A percentile compares a stretch with the other conserved stretches of the same genome.
phyloP scores from a whole-genome alignment of 306 rosid genomes.

The Corylus avellana region DNA sequence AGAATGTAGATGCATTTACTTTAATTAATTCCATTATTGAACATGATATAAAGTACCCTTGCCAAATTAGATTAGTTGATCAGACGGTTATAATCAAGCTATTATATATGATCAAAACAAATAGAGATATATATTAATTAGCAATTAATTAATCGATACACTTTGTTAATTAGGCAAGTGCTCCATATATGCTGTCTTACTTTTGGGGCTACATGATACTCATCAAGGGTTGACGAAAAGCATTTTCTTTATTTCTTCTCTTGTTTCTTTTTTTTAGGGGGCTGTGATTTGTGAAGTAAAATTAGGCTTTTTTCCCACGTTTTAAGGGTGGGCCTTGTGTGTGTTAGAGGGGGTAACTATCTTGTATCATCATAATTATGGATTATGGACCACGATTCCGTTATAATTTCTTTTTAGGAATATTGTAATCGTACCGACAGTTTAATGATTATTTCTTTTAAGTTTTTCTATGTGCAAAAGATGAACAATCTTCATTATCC shows the following conservation, averaged over 20 bases:
- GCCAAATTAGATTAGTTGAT: neutral
- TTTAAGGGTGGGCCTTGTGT: neutral
- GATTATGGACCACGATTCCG: constrained; percentile 25
- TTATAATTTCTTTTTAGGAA: neutral
- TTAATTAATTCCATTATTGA: no score
- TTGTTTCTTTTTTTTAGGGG: neutral
- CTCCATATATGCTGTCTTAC: neutral
- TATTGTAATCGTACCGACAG: constrained; percentile 31
- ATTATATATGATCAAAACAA: neutral
- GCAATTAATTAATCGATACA: neutral
- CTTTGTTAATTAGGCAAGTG: neutral
- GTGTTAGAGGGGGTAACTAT: neutral
- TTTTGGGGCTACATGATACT: constrained; percentile 4
- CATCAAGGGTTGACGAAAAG: neutral
- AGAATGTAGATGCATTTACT: no score
- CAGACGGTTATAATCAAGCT: neutral
- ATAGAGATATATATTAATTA: neutral
- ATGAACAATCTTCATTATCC: constrained; percentile 27
- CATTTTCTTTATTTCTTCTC: neutral
- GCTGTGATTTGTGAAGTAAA: neutral
- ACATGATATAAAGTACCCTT: no score
- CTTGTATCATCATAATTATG: neutral
- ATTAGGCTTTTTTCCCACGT: constrained; percentile 20
- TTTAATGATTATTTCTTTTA: constrained; percentile 12
- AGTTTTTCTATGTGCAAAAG: constrained; percentile 13